Evolutionary conservation across 192 early-diverging fungal genomes (phyloP), one percentile per base, ranked within the genome.

Genomic region (Podila epicladia): DNA sequence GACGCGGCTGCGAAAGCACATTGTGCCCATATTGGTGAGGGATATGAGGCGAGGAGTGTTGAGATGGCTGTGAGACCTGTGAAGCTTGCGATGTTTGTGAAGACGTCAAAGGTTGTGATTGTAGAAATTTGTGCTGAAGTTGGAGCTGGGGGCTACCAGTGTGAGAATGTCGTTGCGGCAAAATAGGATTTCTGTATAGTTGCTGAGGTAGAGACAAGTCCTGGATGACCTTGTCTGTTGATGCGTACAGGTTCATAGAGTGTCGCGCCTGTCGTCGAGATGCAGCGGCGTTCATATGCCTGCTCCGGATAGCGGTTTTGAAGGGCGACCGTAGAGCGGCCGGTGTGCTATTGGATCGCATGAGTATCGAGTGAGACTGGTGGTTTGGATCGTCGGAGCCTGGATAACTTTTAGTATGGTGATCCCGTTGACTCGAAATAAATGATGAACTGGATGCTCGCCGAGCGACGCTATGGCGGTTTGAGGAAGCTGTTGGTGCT

Each of bases 201-300:
- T 78, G 69, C 49, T 78, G 75, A 24, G 75, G 75, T 5, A 78
- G 65, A 0, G 75, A 78, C 7, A 78, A 51, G 57, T 78, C 75
- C 41, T 78, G 75, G 20, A 78, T 78, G n/a, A 78, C 64, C 28
- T 78, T 78, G 60, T 72, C 75, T 9, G 75, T 78, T 19, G 75
- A 78, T 4, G 75, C 75, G 13, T 78, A 78, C 2, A 78, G 38
- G n/a, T 78, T 78, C 31, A 78, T 22, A 15, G 75, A 78, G 12
- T 78, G 75, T 24, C 75, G 63, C 1, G 69, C 66, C 13, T 63
- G 58, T 37, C 75, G 63, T 11, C 75, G 69, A 20, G 69, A 72
- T 0, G 69, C 58, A 26, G 71, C n/a, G 6, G 75, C 75, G 31
- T 69, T 78, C 53, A 22, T 24, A 41, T 78, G 64, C 61, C 69